A percentile compares a stretch with the other conserved stretches of the same genome.
phyloP scores from a whole-genome alignment of 208 protist genomes.

The Crithidia mellificae region DNA sequence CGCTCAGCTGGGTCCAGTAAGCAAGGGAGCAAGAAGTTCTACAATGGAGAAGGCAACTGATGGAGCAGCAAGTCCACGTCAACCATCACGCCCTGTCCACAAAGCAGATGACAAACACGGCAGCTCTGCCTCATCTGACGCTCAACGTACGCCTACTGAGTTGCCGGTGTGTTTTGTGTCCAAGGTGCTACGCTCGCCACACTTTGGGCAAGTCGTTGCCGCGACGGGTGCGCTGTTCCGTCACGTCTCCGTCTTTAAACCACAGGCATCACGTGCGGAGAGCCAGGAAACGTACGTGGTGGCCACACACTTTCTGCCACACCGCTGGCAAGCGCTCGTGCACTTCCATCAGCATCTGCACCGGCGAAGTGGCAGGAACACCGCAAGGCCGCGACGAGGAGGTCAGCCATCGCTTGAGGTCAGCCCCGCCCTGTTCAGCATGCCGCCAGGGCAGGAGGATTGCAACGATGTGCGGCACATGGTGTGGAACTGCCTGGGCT shows the following conservation, averaged over 20 bases:
- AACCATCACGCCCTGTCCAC: no score
- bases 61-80: no score
- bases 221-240: constrained; percentile 42
- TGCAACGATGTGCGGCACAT: constrained; percentile 23
- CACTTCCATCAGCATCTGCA: not conserved
- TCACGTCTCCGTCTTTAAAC: constrained; percentile 43
- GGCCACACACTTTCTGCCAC: constrained; percentile 33
- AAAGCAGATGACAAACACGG: no score
- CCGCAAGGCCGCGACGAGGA: not conserved
- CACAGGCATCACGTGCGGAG: constrained; percentile 37
- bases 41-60: no score
- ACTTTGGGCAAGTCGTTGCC: constrained; percentile 41
- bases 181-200: constrained; percentile 59
- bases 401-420: not conserved
- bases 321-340: constrained; percentile 10
- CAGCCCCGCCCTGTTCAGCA: constrained; percentile 35
- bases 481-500: constrained; percentile 72
- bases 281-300: constrained; percentile 69
- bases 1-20: constrained; percentile 1
- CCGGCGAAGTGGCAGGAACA: not conserved
- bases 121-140: no score
- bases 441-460: constrained; percentile 48
- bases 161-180: constrained; percentile 60
- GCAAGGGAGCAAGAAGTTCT: not conserved
- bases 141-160: not conserved